These are phyloP conservation scores for Neocatenulostroma microsporum DNA, from an alignment of 2,329 filamentous ascomycete species.

Conservation along the genomic window DNA sequence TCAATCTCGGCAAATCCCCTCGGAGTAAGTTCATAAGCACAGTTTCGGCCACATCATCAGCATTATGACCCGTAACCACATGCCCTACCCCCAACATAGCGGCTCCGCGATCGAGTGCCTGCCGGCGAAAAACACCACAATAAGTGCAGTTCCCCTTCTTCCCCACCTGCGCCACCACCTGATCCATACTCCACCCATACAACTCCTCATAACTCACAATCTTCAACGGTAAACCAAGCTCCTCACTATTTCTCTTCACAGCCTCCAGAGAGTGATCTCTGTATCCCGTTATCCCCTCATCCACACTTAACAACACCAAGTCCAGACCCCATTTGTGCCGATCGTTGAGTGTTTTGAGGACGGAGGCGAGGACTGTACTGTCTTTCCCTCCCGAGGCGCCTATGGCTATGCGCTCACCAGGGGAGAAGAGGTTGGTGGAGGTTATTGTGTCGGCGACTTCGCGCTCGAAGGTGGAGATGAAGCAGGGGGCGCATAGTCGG, in stretches of 20 bases:
- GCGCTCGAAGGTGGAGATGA: constrained; percentile 77
- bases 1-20: constrained; percentile 79
- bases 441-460: constrained; percentile 92
- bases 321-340: constrained; percentile 79
- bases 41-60: constrained; percentile 94
- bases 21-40: constrained; percentile 94
- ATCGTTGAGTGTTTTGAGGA: constrained; percentile 90
- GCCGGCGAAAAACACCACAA: constrained; percentile 89
- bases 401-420: constrained; percentile 82
- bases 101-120: constrained; percentile 87
- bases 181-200: constrained; percentile 99
- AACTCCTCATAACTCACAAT: constrained; percentile 90
- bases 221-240: constrained; percentile 85
- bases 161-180: constrained; percentile 90
- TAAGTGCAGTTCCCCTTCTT: constrained; percentile 99
- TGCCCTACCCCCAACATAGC: constrained; percentile 81
- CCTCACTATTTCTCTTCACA: constrained; percentile 83
- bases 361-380: constrained; percentile 88
- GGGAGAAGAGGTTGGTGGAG: constrained; percentile 69
- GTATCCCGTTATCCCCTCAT: constrained; percentile 96
- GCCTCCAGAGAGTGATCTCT: constrained; percentile 93
- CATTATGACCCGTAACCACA: constrained; percentile 95
- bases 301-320: constrained; percentile 79
- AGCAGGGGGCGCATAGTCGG: constrained; percentile 86
- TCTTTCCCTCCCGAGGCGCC: constrained; percentile 97